Conservation (phyloP, 192 early-diverging fungal species). For the Coemansia asiatica region DNA sequence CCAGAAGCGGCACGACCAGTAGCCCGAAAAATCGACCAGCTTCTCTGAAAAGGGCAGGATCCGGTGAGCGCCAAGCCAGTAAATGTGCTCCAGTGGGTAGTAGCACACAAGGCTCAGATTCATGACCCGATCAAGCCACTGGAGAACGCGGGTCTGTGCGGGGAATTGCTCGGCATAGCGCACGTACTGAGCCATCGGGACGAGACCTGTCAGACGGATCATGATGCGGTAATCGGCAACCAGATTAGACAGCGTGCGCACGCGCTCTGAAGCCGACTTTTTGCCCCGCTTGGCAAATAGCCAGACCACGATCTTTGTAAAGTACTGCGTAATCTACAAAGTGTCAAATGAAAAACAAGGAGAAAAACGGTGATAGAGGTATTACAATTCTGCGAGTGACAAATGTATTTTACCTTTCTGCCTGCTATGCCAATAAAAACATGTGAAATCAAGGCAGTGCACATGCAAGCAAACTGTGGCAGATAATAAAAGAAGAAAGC, state of each 20-base stretch:
- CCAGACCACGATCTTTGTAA: constrained; percentile 88
- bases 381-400: too few relatives aligned
- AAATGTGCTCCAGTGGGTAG: constrained; percentile 95
- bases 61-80: constrained; percentile 88
- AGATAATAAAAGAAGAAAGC: background rate
- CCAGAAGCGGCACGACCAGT: constrained; percentile 98
- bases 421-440: background rate
- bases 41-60: constrained; percentile 74
- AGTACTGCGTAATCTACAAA: constrained; percentile 83
- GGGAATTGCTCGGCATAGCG: constrained; percentile 74
- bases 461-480: constrained; percentile 5
- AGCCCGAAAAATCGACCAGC: constrained; percentile 73
- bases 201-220: constrained; percentile 78
- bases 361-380: background rate
- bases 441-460: constrained; percentile 11
- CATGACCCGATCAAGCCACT: constrained; percentile 79
- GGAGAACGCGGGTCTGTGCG: constrained; percentile 61
- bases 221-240: constrained; percentile 90
- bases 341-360: background rate
- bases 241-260: constrained; percentile 80
- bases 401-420: background rate
- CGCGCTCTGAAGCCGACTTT: constrained; percentile 65
- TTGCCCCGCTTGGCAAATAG: constrained; percentile 60
- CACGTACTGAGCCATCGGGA: constrained; percentile 88
- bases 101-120: constrained; percentile 84